phyloP scores from a whole-genome alignment of 2,329 filamentous ascomycete genomes.

The Sclerotinia spermophila region DNA sequence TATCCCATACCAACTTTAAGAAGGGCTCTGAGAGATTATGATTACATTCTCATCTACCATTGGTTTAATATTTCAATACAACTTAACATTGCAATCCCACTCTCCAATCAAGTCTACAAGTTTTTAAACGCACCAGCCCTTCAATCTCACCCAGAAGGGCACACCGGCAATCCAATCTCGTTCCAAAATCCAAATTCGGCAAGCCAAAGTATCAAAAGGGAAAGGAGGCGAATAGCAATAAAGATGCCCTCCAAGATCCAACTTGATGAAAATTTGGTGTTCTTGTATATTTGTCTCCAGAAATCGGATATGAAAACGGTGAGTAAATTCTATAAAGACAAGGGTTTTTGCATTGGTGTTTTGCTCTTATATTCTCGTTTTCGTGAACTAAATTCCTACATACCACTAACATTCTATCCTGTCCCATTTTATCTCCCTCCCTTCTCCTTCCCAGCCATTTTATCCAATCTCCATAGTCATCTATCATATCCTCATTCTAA shows the following conservation, averaged over 20 bases:
- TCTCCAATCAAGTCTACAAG: not conserved
- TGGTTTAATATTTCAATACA: not conserved
- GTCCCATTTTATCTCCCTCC: not conserved
- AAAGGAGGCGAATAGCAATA: too few species aligned
- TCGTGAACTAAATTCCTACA: not conserved
- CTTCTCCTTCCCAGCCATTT: not conserved
- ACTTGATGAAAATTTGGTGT: conserved; percentile 41
- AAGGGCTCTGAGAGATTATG: not conserved
- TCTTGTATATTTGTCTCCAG: conserved; percentile 43
- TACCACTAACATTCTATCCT: not conserved
- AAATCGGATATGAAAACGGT: conserved; percentile 41
- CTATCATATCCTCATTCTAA: not conserved
- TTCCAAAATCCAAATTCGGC: fast-evolving
- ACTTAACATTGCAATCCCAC: too few species aligned
- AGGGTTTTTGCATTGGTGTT: not conserved
- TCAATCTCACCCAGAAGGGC: not conserved
- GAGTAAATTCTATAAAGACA: conserved; percentile 24
- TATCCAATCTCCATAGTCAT: not conserved
- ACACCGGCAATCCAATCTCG: not conserved
- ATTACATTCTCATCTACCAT: not conserved
- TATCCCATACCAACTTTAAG: not conserved
- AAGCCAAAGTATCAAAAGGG: not conserved
- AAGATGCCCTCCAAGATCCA: conserved; percentile 41
- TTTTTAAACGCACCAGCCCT: not conserved
- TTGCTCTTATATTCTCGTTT: not conserved